phyloP scores from a whole-genome alignment of 331 rosid genomes.

The Dryas integrifolia region DNA sequence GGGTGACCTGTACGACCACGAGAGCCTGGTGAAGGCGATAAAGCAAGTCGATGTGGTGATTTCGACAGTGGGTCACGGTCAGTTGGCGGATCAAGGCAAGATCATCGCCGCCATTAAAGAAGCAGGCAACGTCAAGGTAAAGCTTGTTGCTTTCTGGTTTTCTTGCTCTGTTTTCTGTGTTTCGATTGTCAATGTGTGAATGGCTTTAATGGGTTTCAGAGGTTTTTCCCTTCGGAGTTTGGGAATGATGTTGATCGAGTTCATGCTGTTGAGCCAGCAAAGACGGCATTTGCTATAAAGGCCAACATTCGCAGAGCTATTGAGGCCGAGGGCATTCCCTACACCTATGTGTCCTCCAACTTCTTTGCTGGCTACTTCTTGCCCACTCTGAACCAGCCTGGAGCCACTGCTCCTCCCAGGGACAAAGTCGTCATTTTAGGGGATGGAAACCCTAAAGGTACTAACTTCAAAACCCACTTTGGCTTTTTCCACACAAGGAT shows the following conservation, averaged over 20 bases:
- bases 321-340: constrained; percentile 62
- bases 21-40: constrained; percentile 53
- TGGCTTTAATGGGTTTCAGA: constrained; percentile 27
- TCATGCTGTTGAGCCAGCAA: constrained; percentile 48
- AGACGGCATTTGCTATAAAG: constrained; percentile 29
- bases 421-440: constrained; percentile 49
- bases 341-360: constrained; percentile 48
- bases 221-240: constrained; percentile 69
- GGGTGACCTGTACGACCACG: constrained; percentile 58
- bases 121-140: constrained; percentile 65
- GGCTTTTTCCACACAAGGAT: background rate
- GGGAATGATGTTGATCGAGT: constrained; percentile 53
- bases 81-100: constrained; percentile 39
- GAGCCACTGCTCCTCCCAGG: constrained; percentile 40
- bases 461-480: background rate
- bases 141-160: background rate
- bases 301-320: constrained; percentile 40
- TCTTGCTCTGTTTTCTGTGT: background rate
- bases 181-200: background rate
- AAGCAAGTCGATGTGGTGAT: constrained; percentile 62
- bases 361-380: constrained; percentile 49
- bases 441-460: constrained; percentile 61
- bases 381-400: constrained; percentile 36
- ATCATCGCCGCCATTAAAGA: constrained; percentile 59
- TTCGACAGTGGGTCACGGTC: constrained; percentile 34